Conservation (phyloP, 2,329 filamentous ascomycete genomes). For the Fusarium lateritium region DNA sequence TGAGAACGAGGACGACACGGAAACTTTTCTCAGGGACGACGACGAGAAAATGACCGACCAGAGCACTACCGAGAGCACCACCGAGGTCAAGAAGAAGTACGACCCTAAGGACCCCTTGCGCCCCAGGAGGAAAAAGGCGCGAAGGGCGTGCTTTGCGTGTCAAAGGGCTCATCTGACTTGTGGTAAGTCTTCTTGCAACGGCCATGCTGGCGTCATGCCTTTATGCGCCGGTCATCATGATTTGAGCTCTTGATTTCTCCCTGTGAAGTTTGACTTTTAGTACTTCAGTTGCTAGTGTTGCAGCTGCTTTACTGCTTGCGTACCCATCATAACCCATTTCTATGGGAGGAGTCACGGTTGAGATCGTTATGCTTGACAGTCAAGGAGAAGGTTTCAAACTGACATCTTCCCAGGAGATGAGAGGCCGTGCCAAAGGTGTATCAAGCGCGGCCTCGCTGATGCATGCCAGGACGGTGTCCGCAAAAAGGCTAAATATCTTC, state of each 20-base stretch:
- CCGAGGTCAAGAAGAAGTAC: constrained; percentile 76
- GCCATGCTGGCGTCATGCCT: constrained; percentile 7
- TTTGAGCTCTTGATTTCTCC: constrained; percentile 11
- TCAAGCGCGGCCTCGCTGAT: constrained; percentile 92
- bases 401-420: constrained; percentile 80
- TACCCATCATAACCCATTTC: constrained; percentile 1
- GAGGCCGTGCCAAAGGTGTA: constrained; percentile 91
- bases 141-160: constrained; percentile 95
- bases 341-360: constrained; percentile 3
- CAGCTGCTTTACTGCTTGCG: constrained; percentile 12
- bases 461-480: constrained; percentile 95
- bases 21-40: constrained; percentile 56
- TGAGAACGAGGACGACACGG: constrained; percentile 71
- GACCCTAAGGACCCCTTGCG: constrained; percentile 91
- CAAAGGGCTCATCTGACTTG: constrained; percentile 98
- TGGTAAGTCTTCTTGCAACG: constrained; percentile 75
- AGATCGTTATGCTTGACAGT: constrained; percentile 15
- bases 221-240: constrained; percentile 15
- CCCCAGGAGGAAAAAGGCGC: constrained; percentile 94
- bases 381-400: constrained; percentile 31
- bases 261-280: constrained; percentile 34
- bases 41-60: constrained; percentile 69
- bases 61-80: constrained; percentile 62
- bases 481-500: constrained; percentile 99
- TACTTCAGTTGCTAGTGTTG: constrained; percentile 7